phyloP scores from a whole-genome alignment of 1,284 basidiomycete species.

The Rhodotorula sp. region DNA sequence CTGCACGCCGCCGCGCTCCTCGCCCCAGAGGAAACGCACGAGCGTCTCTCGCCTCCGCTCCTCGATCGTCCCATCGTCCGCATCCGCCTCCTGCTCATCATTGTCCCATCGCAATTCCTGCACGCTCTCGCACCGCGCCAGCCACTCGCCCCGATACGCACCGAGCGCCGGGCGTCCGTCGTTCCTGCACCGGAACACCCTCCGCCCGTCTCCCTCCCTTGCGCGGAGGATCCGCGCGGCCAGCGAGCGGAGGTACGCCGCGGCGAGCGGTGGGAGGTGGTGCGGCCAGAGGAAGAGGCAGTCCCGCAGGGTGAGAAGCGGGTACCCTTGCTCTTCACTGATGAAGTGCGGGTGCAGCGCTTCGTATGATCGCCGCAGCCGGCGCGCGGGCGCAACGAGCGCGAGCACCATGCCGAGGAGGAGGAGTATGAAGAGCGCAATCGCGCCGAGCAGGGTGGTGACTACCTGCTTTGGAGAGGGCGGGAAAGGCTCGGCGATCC shows the following conservation, averaged over 20 bases:
- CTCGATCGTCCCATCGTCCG: not conserved
- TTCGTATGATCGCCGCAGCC: not conserved
- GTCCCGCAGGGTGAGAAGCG: not conserved
- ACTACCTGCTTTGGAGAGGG: not conserved
- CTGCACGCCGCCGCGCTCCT: not conserved
- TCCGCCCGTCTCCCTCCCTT: not conserved
- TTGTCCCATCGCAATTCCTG: not conserved
- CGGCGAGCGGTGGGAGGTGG: not conserved
- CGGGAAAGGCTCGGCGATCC: constrained; percentile 6
- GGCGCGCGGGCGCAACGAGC: not conserved
- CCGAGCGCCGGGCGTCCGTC: not conserved
- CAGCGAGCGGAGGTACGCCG: not conserved
- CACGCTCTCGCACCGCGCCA: not conserved
- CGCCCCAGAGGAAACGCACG: constrained; percentile 14
- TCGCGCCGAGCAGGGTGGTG: not conserved
- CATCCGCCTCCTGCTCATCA: not conserved
- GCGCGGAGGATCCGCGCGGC: not conserved
- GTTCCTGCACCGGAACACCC: constrained; percentile 17
- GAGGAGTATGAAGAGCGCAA: not conserved
- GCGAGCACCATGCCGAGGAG: not conserved
- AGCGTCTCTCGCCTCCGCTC: constrained; percentile 4
- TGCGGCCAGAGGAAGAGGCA: constrained; percentile 21
- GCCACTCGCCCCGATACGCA: not conserved
- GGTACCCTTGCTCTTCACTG: fast-evolving
- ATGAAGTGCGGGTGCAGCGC: not conserved